Conservation (phyloP, 305 asterid genomes). For the Fraxinus sp. region DNA sequence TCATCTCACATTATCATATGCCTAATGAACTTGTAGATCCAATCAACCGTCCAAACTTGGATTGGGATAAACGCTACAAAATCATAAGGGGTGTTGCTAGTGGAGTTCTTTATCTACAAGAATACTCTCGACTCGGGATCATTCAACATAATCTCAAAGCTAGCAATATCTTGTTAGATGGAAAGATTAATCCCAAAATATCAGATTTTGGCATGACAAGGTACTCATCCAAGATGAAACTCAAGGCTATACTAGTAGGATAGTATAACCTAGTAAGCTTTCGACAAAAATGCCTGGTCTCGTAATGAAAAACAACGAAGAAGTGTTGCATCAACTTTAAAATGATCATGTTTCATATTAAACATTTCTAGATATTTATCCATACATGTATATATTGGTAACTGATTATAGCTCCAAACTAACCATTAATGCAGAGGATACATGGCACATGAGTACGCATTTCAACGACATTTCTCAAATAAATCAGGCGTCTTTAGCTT, state of each 20-base stretch:
- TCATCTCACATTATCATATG: not conserved
- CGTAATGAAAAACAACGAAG: too few species aligned
- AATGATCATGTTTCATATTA: not conserved
- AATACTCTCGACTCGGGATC: conserved; percentile 41
- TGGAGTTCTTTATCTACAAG: conserved; percentile 47
- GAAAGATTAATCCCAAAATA: conserved; percentile 39
- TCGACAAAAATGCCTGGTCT: not conserved
- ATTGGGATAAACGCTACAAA: conserved; percentile 41
- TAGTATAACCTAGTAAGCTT: conserved; percentile 45
- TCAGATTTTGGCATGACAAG: conserved; percentile 51
- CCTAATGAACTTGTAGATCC: conserved; percentile 27
- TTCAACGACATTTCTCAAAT: conserved; percentile 33
- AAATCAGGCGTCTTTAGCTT: conserved; percentile 45
- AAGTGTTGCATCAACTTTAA: too few species aligned
- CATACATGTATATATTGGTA: not conserved
- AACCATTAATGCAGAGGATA: conserved; percentile 34
- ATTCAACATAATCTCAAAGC: conserved; percentile 50
- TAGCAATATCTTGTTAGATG: conserved; percentile 41
- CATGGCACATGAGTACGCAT: conserved; percentile 47
- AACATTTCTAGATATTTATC: not conserved
- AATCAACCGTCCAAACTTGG: conserved; percentile 14
- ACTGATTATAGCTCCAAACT: not conserved
- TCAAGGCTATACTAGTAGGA: conserved; percentile 29
- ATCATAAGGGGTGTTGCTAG: conserved; percentile 42
- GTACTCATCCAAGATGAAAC: conserved; percentile 33